Base-by-base conservation (phyloP, 805 yeast genomes). In the Wickerhamiella parazyma region DNA sequence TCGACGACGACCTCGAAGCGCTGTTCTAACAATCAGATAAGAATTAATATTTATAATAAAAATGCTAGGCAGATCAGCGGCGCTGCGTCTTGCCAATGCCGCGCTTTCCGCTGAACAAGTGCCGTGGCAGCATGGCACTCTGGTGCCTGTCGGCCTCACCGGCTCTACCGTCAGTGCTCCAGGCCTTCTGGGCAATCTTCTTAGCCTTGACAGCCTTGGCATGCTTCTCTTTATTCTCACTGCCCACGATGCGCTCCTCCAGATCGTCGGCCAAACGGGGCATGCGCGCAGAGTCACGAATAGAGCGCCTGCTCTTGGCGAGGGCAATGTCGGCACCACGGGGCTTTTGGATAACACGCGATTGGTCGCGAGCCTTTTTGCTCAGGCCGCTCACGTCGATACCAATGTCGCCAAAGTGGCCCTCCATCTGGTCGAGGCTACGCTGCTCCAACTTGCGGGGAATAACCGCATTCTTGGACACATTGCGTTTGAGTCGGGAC, bases 121-220 rank as follows among this genome's bases (percentile, higher is more conserved):
- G 98, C 71, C 87, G 89, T 51, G 96, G 95, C 68, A 83, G 65
- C 49, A 83, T 69, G 42, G 82, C 91, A 44, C 86, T 74, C 46
- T 76, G 70, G 63, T 85, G 94, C 66, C 97, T 79, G 67, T 91
- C 99, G 59, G 83, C 81, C 69, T 91, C 99, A 69, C 97, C 95
- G 52, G 77, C 81, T 66, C 94, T 78, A 35, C 96, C 95, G 58
- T 71, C 65, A 70, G 87, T 79, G 67, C 87, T 84, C 69, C 97
- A 78, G 60, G 82, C 93, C 67, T 95, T 78, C 75, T 95, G 84
- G 64, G 83, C 87, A 55, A 83, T 63, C 70, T 86, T 87, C 59
- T 76, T 80, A 66, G 86, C 68, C 71, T 91, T 78, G 52, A 80
- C 91, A 45, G 95, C 86, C 66, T 80, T 85, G 38, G 79, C 67